Evolutionary conservation across 2,329 filamentous ascomycete species (phyloP).

Genomic region (Colletotrichum euphorbiae): DNA sequence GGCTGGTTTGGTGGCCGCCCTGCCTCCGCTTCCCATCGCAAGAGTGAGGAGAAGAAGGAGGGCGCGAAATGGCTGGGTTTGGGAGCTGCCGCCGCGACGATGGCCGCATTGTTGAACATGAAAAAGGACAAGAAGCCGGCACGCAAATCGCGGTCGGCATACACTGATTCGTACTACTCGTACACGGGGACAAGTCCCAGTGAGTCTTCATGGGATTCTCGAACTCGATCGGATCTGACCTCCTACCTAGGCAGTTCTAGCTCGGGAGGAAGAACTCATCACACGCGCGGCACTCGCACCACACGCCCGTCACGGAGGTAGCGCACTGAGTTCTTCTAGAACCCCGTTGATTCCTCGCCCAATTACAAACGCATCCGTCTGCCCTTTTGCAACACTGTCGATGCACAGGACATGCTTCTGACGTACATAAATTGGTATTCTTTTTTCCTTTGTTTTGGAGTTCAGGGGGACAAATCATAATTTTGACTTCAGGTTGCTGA

Average conservation of each 20-base stretch:
- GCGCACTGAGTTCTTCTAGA: constrained; percentile 2
- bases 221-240: constrained; percentile 40
- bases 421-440: constrained; percentile 36
- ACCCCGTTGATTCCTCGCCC: not conserved
- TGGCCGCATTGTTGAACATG: constrained; percentile 66
- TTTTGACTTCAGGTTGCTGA: constrained; percentile 4
- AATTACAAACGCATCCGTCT: constrained; percentile 10
- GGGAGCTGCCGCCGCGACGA: constrained; percentile 61
- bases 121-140: constrained; percentile 62
- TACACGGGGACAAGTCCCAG: constrained; percentile 64
- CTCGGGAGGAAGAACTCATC: constrained; percentile 56
- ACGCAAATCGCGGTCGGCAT: constrained; percentile 56
- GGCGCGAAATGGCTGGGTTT: constrained; percentile 66
- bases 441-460: constrained; percentile 13
- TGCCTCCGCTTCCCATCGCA: constrained; percentile 54
- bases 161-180: constrained; percentile 66
- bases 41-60: constrained; percentile 59
- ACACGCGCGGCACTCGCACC: constrained; percentile 36
- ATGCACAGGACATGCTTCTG: constrained; percentile 18
- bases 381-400: not conserved
- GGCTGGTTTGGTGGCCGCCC: constrained; percentile 66
- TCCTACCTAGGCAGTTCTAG: constrained; percentile 57
- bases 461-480: constrained; percentile 15
- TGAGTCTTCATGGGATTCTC: constrained; percentile 53
- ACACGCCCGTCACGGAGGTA: constrained; percentile 49